Conservation (phyloP, 768 basidiomycete species). For the Hirschioporus abietinus region DNA sequence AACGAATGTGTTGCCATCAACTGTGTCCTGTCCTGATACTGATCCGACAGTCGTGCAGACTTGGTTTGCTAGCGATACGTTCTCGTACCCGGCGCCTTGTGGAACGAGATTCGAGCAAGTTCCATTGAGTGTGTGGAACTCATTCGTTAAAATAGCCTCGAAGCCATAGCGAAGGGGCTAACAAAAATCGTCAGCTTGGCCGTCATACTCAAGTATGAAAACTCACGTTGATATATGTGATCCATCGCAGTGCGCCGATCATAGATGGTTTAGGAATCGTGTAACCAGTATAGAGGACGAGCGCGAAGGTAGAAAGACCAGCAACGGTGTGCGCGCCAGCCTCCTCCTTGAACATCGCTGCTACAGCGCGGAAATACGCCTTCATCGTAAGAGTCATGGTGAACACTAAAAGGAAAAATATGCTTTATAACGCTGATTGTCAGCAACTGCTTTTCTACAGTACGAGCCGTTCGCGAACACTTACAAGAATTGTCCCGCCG, state of each 20-base stretch:
- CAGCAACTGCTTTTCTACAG: neutral
- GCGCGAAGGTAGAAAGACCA: conserved; percentile 44
- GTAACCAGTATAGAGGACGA: conserved; percentile 57
- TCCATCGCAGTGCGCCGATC: conserved; percentile 66
- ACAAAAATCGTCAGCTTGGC: conserved; percentile 5
- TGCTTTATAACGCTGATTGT: conserved; percentile 29
- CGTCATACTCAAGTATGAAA: neutral
- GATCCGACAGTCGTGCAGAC: conserved; percentile 73
- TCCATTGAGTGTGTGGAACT: conserved; percentile 70
- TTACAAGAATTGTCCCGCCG: conserved; percentile 62
- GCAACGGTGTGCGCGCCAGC: conserved; percentile 60
- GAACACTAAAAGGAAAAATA: conserved; percentile 54
- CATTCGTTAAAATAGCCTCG: conserved; percentile 71
- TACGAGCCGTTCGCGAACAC: conserved; percentile 13
- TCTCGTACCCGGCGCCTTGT: conserved; percentile 56
- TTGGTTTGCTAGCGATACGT: conserved; percentile 55
- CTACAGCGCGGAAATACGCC: conserved; percentile 67
- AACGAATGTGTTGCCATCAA: conserved; percentile 58
- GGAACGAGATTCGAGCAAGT: conserved; percentile 56
- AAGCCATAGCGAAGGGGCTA: conserved; percentile 70
- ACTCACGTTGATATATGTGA: conserved; percentile 56
- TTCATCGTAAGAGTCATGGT: conserved; percentile 61
- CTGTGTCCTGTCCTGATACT: conserved; percentile 49
- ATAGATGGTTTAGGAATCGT: conserved; percentile 55
- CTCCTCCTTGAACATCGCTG: conserved; percentile 52